Evolutionary conservation across 1,139 yeast genomes (phyloP), one percentile per base, ranked within the genome.

Genomic region (Suhomyces bribrorum): DNA sequence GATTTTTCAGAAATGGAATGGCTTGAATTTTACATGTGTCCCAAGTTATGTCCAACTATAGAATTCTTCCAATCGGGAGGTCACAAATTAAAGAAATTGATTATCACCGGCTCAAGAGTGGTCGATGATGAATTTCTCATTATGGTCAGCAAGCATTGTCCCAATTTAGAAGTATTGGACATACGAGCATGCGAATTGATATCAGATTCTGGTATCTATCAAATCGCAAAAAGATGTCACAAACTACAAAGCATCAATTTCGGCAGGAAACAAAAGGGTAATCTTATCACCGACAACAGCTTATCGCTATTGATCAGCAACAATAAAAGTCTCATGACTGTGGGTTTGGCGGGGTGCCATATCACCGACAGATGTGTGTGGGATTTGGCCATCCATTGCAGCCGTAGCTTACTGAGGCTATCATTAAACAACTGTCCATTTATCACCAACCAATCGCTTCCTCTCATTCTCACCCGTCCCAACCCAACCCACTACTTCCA

Each of bases 311-410:
- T 90, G 23, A 77, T 82, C 5, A 68, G 69, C 30, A 77, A 77
- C 50, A 69, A 73, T 47, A 73, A 79, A 3, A 58, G 68, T 11
- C 64, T 89, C 29, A 69, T 69, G 34, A 89, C 97, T 0, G 68
- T 90, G 33, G 97, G 97, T 0, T 64, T 88, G 12, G 96, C 97
- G 0, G 97, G 97, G 6, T 87, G 96, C 58, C 70, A 77, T 39
- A 73, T 90, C 18, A 78, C 86, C 14, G 96, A 90, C 62, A 73
- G 79, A 33, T 71, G 85, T 5, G 64, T 90, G 17, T 87, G 95
- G 95, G 92, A 86, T 53, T 64, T 89, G 31, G 92, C 92, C 0
- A 59, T 75, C 16, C 61, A 70, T 44, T 75, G 86, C 42, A 84
- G 86, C 25, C 56, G 57, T 2, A 53, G 64, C 4, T 55, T 90